Evolutionary conservation across 2,329 filamentous ascomycete species (phyloP).

Genomic region (Dactylellina leptospora): DNA sequence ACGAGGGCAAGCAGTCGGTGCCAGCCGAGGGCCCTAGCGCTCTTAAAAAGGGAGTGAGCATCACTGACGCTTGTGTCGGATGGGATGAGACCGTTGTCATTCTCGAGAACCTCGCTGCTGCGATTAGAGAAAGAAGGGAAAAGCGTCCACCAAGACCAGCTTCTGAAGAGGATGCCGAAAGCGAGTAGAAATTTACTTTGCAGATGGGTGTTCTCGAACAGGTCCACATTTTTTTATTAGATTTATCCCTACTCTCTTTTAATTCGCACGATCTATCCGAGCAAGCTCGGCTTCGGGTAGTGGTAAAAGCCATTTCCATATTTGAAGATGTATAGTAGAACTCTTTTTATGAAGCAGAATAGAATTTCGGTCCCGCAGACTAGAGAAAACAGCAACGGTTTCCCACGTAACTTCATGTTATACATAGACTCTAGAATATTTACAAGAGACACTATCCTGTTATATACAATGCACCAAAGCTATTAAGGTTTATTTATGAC

Average conservation of each 20-base stretch:
- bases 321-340: constrained; percentile 24
- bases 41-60: constrained; percentile 92
- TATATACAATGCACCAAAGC: constrained; percentile 12
- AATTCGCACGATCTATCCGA: constrained; percentile 3
- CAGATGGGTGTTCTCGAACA: background rate
- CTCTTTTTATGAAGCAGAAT: constrained; percentile 19
- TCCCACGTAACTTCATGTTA: background rate
- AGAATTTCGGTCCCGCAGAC: constrained; percentile 22
- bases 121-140: constrained; percentile 76
- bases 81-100: constrained; percentile 89
- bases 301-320: constrained; percentile 2
- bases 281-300: background rate
- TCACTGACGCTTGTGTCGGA: constrained; percentile 95
- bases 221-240: background rate
- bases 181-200: constrained; percentile 1
- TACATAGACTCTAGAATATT: constrained; percentile 31
- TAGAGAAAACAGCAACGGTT: constrained; percentile 3
- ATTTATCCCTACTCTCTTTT: constrained; percentile 11
- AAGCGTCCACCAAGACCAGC: constrained; percentile 22
- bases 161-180: background rate
- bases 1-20: constrained; percentile 93
- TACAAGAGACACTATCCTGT: constrained; percentile 2
- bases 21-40: constrained; percentile 75
- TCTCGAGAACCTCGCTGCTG: constrained; percentile 78
- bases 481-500: background rate